Evolutionary conservation across 2,329 filamentous ascomycete species (phyloP).

Genomic region (Aspergillus nomiae): DNA sequence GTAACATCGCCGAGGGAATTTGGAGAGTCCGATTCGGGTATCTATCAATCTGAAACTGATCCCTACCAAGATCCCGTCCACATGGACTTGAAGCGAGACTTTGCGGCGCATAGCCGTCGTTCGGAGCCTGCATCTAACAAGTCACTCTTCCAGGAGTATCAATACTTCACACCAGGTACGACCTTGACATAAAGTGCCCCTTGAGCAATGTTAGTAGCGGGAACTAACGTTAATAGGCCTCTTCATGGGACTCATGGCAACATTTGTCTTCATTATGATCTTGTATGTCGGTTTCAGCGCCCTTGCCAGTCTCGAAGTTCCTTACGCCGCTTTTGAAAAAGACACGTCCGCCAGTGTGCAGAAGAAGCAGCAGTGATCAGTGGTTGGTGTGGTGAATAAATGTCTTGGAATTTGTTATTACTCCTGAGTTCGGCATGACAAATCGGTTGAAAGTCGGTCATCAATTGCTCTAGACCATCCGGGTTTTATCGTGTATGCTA

Average conservation of each 20-base stretch:
- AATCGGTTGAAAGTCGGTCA: not conserved
- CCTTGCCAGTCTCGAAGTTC: conserved; percentile 78
- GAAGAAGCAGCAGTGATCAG: conserved; percentile 69
- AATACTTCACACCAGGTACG: conserved; percentile 87
- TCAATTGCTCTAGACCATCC: conserved; percentile 3
- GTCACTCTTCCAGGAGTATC: conserved; percentile 80
- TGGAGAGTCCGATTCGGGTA: conserved; percentile 28
- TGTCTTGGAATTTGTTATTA: not conserved
- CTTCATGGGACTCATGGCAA: conserved; percentile 79
- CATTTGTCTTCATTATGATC: conserved; percentile 73
- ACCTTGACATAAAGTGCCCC: conserved; percentile 15
- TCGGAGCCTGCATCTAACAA: conserved; percentile 43
- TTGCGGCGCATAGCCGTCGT: conserved; percentile 34
- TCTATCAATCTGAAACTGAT: conserved; percentile 67
- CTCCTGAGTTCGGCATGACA: not conserved
- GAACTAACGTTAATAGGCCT: conserved; percentile 60
- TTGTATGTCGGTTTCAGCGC: conserved; percentile 76
- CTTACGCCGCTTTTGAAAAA: conserved; percentile 94
- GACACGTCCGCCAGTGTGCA: conserved; percentile 87
- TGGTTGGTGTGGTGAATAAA: conserved; percentile 1
- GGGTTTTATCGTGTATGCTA: conserved; percentile 3
- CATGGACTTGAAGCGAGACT: conserved; percentile 73
- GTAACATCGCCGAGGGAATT: conserved; percentile 61
- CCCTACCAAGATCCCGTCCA: conserved; percentile 60
- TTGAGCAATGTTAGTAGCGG: not conserved